Percentiles rank a stretch among this genome's conserved stretches.
These are phyloP conservation scores for Aureobasidium melanogenum DNA, from an alignment of 2,329 filamentous ascomycete species.

Conservation along the genomic window DNA sequence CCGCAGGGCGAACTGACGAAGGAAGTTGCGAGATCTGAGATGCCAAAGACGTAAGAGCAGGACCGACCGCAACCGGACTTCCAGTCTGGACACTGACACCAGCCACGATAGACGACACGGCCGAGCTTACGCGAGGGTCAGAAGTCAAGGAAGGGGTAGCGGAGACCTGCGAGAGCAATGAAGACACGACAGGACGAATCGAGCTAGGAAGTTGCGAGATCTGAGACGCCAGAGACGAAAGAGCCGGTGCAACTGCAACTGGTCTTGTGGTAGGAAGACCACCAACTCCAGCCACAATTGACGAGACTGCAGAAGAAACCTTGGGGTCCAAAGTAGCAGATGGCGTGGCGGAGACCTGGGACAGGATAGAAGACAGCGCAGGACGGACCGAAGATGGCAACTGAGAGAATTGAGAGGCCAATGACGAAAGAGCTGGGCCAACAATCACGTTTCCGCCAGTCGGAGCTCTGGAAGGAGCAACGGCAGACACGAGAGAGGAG, in stretches of 20 bases:
- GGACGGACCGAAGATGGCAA: background rate
- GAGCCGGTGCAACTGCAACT: background rate
- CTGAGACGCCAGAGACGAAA: background rate
- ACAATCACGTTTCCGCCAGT: background rate
- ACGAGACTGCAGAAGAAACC: background rate
- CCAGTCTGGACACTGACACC: background rate
- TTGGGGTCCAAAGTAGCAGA: background rate
- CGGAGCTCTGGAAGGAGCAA: background rate
- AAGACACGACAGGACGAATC: background rate
- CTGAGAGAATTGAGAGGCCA: background rate
- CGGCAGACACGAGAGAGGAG: background rate
- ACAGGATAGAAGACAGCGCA: background rate
- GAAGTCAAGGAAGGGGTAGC: background rate
- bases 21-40: background rate
- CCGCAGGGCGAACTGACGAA: background rate
- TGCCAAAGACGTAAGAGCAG: background rate
- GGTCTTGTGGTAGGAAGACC: background rate
- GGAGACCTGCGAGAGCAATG: background rate
- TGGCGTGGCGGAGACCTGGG: background rate
- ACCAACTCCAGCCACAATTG: background rate
- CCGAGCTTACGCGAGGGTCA: background rate
- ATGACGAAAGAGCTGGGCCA: background rate
- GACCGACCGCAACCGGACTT: background rate
- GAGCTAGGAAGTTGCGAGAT: background rate
- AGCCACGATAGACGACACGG: background rate